Evolutionary conservation across 2,329 filamentous ascomycete species (phyloP).

Genomic region (Fusarium denticulatum): DNA sequence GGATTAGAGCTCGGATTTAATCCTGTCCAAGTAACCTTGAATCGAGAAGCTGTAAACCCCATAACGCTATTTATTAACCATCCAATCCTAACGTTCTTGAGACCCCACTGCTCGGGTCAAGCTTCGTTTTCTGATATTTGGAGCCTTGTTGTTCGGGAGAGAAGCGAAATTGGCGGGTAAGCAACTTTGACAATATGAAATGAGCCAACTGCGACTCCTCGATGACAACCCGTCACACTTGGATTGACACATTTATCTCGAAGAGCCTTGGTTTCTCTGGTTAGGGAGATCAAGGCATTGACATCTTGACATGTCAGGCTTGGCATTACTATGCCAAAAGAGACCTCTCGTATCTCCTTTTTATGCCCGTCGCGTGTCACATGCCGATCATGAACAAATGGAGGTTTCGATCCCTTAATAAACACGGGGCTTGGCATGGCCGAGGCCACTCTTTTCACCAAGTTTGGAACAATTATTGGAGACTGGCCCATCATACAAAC

Average conservation of each 20-base stretch:
- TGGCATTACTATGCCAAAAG: background rate
- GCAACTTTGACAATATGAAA: background rate
- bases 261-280: background rate
- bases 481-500: background rate
- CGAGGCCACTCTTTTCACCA: slow-evolving; percentile 5
- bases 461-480: background rate
- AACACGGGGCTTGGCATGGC: slow-evolving; percentile 16
- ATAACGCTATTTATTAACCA: slow-evolving; percentile 14
- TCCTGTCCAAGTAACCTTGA: slow-evolving; percentile 16
- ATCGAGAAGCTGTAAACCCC: slow-evolving; percentile 9
- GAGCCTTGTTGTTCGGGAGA: background rate
- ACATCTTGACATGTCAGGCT: background rate
- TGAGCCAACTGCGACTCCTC: slow-evolving; percentile 27
- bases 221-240: slow-evolving; percentile 28
- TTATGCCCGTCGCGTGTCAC: slow-evolving; percentile 19
- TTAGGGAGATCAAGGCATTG: background rate
- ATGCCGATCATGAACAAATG: slow-evolving; percentile 23
- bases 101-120: slow-evolving; percentile 7
- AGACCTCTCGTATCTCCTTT: background rate
- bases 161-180: slow-evolving; percentile 9
- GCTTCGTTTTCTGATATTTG: slow-evolving; percentile 4
- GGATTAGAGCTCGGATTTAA: slow-evolving; percentile 13
- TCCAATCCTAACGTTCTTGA: background rate
- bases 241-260: background rate
- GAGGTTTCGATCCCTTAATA: background rate